phyloP scores from a whole-genome alignment of 2,329 filamentous ascomycete species.

The Claviceps spartinae region DNA sequence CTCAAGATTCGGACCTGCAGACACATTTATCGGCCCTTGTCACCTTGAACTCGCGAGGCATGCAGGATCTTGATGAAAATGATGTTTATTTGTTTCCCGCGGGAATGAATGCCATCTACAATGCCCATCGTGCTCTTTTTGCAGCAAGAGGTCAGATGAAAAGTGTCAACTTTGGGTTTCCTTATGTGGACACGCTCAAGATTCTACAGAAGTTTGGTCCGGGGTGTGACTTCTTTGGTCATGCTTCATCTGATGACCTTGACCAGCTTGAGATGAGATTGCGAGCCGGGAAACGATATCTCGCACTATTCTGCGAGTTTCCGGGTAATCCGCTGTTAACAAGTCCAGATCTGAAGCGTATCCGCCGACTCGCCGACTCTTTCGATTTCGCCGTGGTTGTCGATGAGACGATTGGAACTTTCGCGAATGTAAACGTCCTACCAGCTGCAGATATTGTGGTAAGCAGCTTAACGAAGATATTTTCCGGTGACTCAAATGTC shows the following conservation, averaged over 20 bases:
- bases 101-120: conserved; percentile 94
- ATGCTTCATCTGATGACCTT: conserved; percentile 62
- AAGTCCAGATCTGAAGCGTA: conserved; percentile 72
- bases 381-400: conserved; percentile 85
- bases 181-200: conserved; percentile 93
- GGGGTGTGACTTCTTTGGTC: conserved; percentile 77
- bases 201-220: conserved; percentile 89
- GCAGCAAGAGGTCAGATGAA: conserved; percentile 48
- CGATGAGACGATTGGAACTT: conserved; percentile 94
- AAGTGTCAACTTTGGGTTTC: conserved; percentile 91
- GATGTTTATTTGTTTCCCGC: conserved; percentile 82
- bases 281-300: conserved; percentile 56
- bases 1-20: conserved; percentile 47
- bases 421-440: conserved; percentile 88
- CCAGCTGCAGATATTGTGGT: conserved; percentile 84
- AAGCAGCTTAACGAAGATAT: conserved; percentile 91
- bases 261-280: conserved; percentile 70
- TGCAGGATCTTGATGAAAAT: conserved; percentile 59
- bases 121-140: conserved; percentile 64
- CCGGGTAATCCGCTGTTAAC: conserved; percentile 82
- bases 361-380: conserved; percentile 62
- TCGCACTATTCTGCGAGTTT: conserved; percentile 88
- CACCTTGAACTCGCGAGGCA: conserved; percentile 35
- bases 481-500: conserved; percentile 94
- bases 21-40: conserved; percentile 12